Evolutionary conservation across 1,139 yeast species (phyloP), one percentile per base, ranked within the genome.

Genomic region (Yamadazyma siamensis): DNA sequence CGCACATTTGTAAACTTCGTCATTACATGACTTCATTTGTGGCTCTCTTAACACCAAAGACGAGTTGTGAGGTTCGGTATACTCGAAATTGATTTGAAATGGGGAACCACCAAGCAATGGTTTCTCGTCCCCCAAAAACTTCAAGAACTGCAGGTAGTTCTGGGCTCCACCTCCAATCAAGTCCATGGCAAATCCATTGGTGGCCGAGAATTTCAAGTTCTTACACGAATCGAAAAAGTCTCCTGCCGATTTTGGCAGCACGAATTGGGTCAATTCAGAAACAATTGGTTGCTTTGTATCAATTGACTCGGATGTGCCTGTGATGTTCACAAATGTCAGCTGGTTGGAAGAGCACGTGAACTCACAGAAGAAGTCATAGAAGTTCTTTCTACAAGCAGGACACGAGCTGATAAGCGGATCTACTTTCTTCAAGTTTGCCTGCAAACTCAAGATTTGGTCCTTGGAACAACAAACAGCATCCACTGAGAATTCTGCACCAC

Each of bases 161-260:
- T 69, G 71, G 3, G 97, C 97, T 0, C 97, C 97, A 7, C 98
- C 98, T 5, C 98, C 98, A 29, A 91, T 82, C 30, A 91, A 69
- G 52, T 91, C 97, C 96, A 91, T 88, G 6, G 96, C 97, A 48
- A 75, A 85, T 3, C 97, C 96, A 56, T 89, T 89, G 7, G 97
- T 88, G 5, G 96, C 96, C 4, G 91, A 80, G 53, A 91, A 89
- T 57, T 89, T 88, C 52, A 91, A 83, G 40, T 82, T 77, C 47
- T 85, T 84, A 60, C 98, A 91, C 2, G 95, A 85, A 37, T 88
- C 83, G 52, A 65, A 91, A 49, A 89, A 78, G 2, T 54, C 63
- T 0, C 67, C 50, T 0, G 95, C 95, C 61, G 76, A 75, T 1
- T 47, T 49, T 1, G 77, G 69, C 36, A 74, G 75, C 6, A 86